Base-by-base conservation (phyloP, 2,329 filamentous ascomycete species). In the Aspergillus hiratsukae region DNA sequence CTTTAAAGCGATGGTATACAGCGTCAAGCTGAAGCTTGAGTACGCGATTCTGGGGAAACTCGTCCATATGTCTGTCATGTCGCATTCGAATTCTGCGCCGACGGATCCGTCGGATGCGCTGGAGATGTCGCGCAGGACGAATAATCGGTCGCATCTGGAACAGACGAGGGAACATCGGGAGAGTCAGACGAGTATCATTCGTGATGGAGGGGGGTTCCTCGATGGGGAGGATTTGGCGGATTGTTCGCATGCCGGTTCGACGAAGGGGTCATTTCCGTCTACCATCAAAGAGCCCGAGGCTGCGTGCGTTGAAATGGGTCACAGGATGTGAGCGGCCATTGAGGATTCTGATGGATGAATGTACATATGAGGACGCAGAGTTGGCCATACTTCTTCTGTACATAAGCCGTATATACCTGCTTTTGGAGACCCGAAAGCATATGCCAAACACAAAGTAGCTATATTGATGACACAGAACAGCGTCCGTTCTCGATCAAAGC, bases 31-130 rank as follows among this genome's bases (percentile, higher is more conserved):
- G 40, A 81, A 82, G 56, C 75, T 83, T 21, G 83, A 85, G 64
- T 78, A 80, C 58, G 78, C 80, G 28, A 78, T 85, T 23, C 69
- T 85, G 19, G 72, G 80, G 14, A 75, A 76, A 57, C 64, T 79
- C 25, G 72, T 78, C 45, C 63, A 66, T 19, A 63, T 69, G 31
- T 37, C 31, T 14, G 4, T 17, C 6, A 37, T 37, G 31, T 37
- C 31, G 31, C 31, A 37, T 7, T 37, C 31, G 14, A 37, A 37
- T 7, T 37, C 31, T 0, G 31, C 31, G 14, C 31, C 31, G 14
- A 37, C 31, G 6, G 31, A 37, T 37, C 31, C 14, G 6, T 37
- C 31, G 14, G 31, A 37, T 3, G 31, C 31, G 31, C 5, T 37
- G 31, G 31, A 37, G 31, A 37, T 37, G 31, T 37, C 31, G 14